Base-by-base conservation (phyloP, 202 grass and related monocot genomes). In the Saccharum hybrid region DNA sequence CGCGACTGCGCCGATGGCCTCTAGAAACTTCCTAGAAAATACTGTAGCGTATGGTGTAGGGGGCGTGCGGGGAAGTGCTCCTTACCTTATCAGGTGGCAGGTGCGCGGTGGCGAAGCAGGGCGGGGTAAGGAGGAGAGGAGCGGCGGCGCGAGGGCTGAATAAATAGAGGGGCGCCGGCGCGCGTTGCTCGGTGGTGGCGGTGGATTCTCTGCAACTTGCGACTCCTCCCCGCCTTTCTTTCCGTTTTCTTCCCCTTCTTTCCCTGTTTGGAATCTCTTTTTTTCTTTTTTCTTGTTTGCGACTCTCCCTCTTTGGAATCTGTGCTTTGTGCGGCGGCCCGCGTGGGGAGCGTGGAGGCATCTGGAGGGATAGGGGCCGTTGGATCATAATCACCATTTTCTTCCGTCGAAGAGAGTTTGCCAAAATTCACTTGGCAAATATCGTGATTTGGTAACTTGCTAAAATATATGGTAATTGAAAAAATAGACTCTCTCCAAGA, bases 101-200 rank as follows among this genome's bases (percentile, higher is more conserved):
- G n/a, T 8, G 21, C 8, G 56, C 56, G 48, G 18, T 6, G 49
- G 72, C 57, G 73, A 83, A 13, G 68, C 10, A 63, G 2, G 46
- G 68, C 11, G 16, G 51, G 10, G 12, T 0, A 14, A 21, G 9
- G 48, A 21, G 11, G 19, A 42, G 13, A 19, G 10, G 46, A 28
- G 88, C 30, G 67, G 66, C 66, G 67, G 59, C 59, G 74, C 16
- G 70, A 74, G 36, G 65, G 66, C 46, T 31, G 8, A 74, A 74
- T 56, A 83, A 83, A 86, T 86, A 83, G 68, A 76, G 36, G 63
- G n/a, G 28, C 79, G 66, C 40, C 41, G 74, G 51, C 56, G 56
- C 56, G 56, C 21, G 56, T 60, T 60, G n/a, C 56, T 22, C 36
- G 84, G 74, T 41, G 72, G 54, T 68, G 77, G 16, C 19, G 38